Conservation (phyloP, 2,329 filamentous ascomycete species). For the Zymoseptoria tritici region DNA sequence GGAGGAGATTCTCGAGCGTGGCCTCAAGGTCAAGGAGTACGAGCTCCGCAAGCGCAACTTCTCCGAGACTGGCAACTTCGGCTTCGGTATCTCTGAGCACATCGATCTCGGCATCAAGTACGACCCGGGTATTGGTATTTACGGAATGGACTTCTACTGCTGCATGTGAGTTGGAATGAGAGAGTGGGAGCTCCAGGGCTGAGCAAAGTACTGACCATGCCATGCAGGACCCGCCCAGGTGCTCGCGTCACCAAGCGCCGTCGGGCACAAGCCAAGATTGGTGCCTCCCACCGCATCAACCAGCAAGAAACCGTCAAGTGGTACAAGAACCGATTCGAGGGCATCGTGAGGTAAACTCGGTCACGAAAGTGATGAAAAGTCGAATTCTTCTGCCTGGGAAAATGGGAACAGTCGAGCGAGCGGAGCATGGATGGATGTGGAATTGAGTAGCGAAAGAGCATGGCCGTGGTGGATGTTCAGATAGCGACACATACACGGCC, state of each 20-base stretch:
- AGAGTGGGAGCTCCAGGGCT: too few species aligned
- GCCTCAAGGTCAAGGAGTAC: constrained; percentile 99
- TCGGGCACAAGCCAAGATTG: constrained; percentile 79
- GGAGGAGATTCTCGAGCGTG: constrained; percentile 99
- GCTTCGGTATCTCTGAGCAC: constrained; percentile 99
- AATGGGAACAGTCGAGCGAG: neutral
- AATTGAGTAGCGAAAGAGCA: constrained; percentile 23
- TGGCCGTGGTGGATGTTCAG: constrained; percentile 15
- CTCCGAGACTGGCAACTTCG: constrained; percentile 99
- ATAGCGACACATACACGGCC: constrained; percentile 29
- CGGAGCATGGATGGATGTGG: constrained; percentile 11
- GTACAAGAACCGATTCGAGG: constrained; percentile 95
- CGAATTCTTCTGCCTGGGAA: constrained; percentile 3
- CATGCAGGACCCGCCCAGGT: constrained; percentile 76
- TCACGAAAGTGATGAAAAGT: constrained; percentile 4
- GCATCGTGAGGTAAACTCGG: constrained; percentile 86
- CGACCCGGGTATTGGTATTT: constrained; percentile 95
- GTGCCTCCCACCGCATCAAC: constrained; percentile 86
- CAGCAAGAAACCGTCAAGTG: constrained; percentile 94
- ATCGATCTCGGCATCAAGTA: constrained; percentile 99
- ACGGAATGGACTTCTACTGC: constrained; percentile 99
- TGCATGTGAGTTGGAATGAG: constrained; percentile 66
- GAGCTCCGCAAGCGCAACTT: constrained; percentile 99
- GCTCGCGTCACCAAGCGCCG: constrained; percentile 95
- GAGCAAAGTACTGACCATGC: constrained; percentile 7